phyloP scores from a whole-genome alignment of 129 eudicot genomes.

The Centaurea solstitialis region DNA sequence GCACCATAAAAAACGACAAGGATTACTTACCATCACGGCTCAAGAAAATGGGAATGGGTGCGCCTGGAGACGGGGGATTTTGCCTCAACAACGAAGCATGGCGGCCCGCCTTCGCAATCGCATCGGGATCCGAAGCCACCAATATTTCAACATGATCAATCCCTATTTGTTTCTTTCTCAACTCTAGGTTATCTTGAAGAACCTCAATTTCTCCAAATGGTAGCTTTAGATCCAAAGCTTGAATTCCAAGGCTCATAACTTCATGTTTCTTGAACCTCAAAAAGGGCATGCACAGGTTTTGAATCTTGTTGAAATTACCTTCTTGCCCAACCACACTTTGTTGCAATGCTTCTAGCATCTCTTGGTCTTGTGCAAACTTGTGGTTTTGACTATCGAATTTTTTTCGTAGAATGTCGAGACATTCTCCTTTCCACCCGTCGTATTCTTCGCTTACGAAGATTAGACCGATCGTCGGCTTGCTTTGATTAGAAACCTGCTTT shows the following conservation, averaged over 20 bases:
- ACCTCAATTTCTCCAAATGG: conserved; percentile 88
- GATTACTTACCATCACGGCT: conserved; percentile 29
- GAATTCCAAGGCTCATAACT: conserved; percentile 65
- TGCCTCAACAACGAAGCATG: conserved; percentile 48
- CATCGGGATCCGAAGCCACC: conserved; percentile 52
- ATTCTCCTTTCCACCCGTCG: conserved; percentile 79
- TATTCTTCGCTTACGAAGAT: conserved; percentile 70
- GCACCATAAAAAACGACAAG: not conserved
- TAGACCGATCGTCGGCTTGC: conserved; percentile 58
- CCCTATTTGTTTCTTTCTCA: conserved; percentile 70
- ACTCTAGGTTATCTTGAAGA: conserved; percentile 56
- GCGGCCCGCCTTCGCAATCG: conserved; percentile 51
- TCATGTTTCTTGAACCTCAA: conserved; percentile 87
- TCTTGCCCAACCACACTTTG: conserved; percentile 51
- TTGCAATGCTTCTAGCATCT: conserved; percentile 61
- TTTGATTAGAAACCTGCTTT: conserved; percentile 54
- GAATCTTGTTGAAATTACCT: conserved; percentile 64
- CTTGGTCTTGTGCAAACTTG: conserved; percentile 62
- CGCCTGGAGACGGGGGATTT: conserved; percentile 82
- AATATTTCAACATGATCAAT: conserved; percentile 59
- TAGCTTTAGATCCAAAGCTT: conserved; percentile 71
- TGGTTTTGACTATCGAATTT: conserved; percentile 42
- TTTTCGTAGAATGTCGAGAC: conserved; percentile 54
- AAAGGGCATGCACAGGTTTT: conserved; percentile 81
- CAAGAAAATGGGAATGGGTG: conserved; percentile 73